Percentiles rank a stretch among this genome's conserved stretches.
These are phyloP conservation scores for Ustilago curta DNA, from an alignment of 1,284 basidiomycete species.

Conservation along the genomic window DNA sequence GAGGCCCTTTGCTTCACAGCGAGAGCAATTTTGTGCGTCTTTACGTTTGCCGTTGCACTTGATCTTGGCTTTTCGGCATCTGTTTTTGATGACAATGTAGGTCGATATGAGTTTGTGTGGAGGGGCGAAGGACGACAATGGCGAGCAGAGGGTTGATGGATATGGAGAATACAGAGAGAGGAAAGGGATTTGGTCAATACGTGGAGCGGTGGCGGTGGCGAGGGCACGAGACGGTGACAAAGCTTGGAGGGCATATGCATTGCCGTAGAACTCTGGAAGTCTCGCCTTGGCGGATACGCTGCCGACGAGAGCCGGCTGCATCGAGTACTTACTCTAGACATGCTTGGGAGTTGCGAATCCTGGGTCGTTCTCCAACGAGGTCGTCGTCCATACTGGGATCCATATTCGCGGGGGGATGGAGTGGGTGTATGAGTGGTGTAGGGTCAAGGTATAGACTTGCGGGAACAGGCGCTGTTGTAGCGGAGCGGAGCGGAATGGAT, in stretches of 20 bases:
- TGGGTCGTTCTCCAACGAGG: conserved; percentile 27
- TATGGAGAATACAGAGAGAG: background rate
- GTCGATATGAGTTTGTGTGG: background rate
- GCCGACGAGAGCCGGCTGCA: background rate
- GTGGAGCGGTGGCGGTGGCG: background rate
- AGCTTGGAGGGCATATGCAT: conserved; percentile 31
- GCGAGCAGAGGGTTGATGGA: background rate
- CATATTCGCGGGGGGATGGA: conserved; percentile 9
- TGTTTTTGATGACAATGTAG: conserved; percentile 1
- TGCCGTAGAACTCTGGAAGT: conserved; percentile 27
- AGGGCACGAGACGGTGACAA: conserved; percentile 9
- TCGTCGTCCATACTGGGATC: conserved; percentile 43
- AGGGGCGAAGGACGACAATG: background rate
- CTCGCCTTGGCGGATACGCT: background rate
- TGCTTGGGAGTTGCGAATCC: conserved; percentile 49
- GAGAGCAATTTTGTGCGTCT: conserved; percentile 45
- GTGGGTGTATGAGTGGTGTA: conserved; percentile 10
- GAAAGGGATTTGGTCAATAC: conserved; percentile 9
- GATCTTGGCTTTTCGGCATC: conserved; percentile 53
- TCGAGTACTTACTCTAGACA: conserved; percentile 42
- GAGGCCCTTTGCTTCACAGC: conserved; percentile 49
- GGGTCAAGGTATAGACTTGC: background rate
- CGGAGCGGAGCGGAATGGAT: too few species aligned
- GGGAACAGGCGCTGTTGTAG: background rate
- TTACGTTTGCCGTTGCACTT: conserved; percentile 54